phyloP scores from a whole-genome alignment of 148 eudicot genomes.

The Agrostemma githago region DNA sequence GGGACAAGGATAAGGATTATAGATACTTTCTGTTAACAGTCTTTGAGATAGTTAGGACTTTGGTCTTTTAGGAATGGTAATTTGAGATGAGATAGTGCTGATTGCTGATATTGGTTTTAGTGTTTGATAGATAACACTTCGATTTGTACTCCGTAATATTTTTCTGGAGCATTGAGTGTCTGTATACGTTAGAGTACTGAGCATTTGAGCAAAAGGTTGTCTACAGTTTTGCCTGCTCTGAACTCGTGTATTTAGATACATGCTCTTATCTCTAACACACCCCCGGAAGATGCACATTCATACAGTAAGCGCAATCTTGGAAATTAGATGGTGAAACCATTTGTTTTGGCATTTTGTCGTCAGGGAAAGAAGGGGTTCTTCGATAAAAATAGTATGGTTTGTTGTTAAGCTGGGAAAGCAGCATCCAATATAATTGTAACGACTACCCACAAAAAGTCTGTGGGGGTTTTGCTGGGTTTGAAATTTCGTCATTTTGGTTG shows the following conservation, averaged over 20 bases:
- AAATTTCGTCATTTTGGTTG: no score
- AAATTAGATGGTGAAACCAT: no score
- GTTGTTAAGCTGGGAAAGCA: no score
- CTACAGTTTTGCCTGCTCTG: neutral
- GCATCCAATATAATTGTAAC: no score
- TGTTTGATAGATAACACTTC: neutral
- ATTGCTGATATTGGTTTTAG: neutral
- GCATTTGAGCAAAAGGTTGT: neutral
- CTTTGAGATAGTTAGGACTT: neutral
- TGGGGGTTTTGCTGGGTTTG: no score
- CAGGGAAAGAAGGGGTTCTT: no score
- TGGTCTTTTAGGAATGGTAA: neutral
- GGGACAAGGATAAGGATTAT: neutral
- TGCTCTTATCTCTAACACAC: no score
- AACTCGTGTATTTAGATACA: neutral
- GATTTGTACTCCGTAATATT: neutral
- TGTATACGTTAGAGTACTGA: neutral
- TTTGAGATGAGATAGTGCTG: neutral
- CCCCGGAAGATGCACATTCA: no score
- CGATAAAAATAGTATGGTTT: no score
- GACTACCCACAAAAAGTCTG: no score
- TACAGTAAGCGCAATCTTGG: no score
- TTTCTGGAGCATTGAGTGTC: neutral
- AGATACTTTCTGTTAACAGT: neutral
- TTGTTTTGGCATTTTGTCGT: no score